Evolutionary conservation across 768 basidiomycete genomes (phyloP).

Genomic region (Flagelloscypha sp.): DNA sequence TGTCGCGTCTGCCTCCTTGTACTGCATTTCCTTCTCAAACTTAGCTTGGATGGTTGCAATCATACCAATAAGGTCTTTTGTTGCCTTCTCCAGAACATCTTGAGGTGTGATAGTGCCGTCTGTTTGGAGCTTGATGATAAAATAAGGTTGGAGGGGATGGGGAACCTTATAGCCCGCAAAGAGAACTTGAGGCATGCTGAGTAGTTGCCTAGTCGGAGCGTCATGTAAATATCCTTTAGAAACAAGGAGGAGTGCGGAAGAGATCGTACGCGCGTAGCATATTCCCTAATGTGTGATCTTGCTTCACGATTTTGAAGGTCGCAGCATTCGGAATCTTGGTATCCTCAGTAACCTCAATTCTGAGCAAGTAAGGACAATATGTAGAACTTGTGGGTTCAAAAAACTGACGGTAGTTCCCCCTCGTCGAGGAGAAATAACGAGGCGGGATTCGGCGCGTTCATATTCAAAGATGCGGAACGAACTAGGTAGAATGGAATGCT

Average conservation of each 20-base stretch:
- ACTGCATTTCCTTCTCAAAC: slow-evolving; percentile 77
- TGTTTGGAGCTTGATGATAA: slow-evolving; percentile 93
- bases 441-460: slow-evolving; percentile 94
- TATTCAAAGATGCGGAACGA: slow-evolving; percentile 18
- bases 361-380: slow-evolving; percentile 22
- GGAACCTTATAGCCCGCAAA: slow-evolving; percentile 99
- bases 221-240: slow-evolving; percentile 2
- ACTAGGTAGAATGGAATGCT: neutral
- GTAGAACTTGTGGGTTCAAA: slow-evolving; percentile 1
- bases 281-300: slow-evolving; percentile 94
- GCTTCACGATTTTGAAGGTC: slow-evolving; percentile 88
- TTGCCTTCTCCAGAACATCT: slow-evolving; percentile 75
- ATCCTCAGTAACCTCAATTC: slow-evolving; percentile 88
- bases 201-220: slow-evolving; percentile 69
- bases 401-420: slow-evolving; percentile 84
- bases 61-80: slow-evolving; percentile 69
- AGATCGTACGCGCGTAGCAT: slow-evolving; percentile 85
- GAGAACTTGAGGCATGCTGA: slow-evolving; percentile 77
- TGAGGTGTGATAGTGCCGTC: slow-evolving; percentile 82
- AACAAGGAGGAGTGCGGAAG: slow-evolving; percentile 3
- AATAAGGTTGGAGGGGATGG: slow-evolving; percentile 90
- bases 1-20: slow-evolving; percentile 57
- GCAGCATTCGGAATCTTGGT: slow-evolving; percentile 98
- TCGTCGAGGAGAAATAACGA: slow-evolving; percentile 90
- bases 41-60: slow-evolving; percentile 61